Percentiles rank a stretch among this genome's conserved stretches.
Evolutionary conservation across 805 yeast species (phyloP).

Genomic region (Pichia scutulata): DNA sequence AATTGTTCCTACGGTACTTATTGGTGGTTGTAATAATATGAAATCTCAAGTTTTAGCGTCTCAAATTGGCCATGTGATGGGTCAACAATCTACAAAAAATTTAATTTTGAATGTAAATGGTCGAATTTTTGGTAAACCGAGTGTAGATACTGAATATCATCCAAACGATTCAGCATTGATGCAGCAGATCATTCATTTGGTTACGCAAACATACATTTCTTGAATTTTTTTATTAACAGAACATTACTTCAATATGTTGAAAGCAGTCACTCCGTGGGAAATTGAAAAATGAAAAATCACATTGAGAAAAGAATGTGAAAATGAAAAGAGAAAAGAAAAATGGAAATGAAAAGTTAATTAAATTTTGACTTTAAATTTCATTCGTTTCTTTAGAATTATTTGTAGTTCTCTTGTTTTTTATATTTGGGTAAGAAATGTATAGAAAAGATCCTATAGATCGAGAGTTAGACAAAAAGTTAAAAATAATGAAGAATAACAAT

Average conservation of each 20-base stretch:
- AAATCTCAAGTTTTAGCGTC: constrained; percentile 41
- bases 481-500: constrained; percentile 1
- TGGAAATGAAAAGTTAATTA: neutral
- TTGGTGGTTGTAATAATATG: constrained; percentile 38
- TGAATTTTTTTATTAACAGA: neutral
- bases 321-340: neutral
- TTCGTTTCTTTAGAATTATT: neutral
- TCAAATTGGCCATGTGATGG: constrained; percentile 39
- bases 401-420: neutral
- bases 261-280: neutral
- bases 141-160: neutral
- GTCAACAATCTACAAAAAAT: constrained; percentile 30
- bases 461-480: constrained; percentile 15
- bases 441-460: constrained; percentile 20
- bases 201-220: neutral
- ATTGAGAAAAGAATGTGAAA: neutral
- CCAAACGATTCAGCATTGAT: constrained; percentile 3
- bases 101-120: constrained; percentile 40
- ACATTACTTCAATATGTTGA: no score
- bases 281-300: neutral
- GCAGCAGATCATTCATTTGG: constrained; percentile 4
- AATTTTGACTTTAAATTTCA: neutral
- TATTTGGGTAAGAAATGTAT: constrained; percentile 8
- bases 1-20: constrained; percentile 27
- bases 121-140: constrained; percentile 31